These are phyloP conservation scores for Lavandula angustifolia DNA, from an alignment of 257 asterid species.

Conservation along the genomic window DNA sequence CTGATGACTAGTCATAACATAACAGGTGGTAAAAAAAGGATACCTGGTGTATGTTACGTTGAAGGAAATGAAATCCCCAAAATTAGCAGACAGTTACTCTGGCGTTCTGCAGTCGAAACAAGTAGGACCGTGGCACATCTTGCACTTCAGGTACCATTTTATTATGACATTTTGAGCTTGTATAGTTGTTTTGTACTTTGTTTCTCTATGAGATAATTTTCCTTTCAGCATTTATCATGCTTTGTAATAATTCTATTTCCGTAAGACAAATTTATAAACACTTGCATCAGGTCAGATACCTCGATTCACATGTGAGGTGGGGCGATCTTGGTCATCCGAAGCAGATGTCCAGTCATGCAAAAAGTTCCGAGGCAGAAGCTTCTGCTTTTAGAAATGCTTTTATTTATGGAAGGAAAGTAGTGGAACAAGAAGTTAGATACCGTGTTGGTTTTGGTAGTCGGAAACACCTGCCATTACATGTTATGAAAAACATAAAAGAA, in stretches of 20 bases:
- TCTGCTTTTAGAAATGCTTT: constrained; percentile 81
- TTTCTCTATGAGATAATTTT: constrained; percentile 1
- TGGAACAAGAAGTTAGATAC: constrained; percentile 59
- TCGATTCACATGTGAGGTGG: constrained; percentile 79
- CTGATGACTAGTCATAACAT: constrained; percentile 33
- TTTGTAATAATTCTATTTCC: constrained; percentile 16
- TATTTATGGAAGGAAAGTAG: constrained; percentile 52
- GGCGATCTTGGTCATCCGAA: constrained; percentile 73
- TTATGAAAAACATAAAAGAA: constrained; percentile 66
- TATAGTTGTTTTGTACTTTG: constrained; percentile 22
- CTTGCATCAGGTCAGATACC: constrained; percentile 71
- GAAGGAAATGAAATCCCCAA: constrained; percentile 62
- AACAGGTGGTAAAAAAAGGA: constrained; percentile 65
- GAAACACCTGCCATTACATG: constrained; percentile 85
- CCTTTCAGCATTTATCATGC: constrained; percentile 14
- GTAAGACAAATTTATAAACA: constrained; percentile 22
- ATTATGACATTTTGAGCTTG: constrained; percentile 20
- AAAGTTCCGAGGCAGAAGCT: constrained; percentile 71
- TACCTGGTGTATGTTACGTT: constrained; percentile 58
- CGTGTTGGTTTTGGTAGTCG: constrained; percentile 69
- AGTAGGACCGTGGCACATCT: constrained; percentile 68
- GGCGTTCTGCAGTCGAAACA: constrained; percentile 88
- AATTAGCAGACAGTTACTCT: constrained; percentile 65
- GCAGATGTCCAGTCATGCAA: constrained; percentile 54
- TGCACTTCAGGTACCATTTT: constrained; percentile 71